Evolutionary conservation across 2,329 filamentous ascomycete species (phyloP).

Genomic region (Cadophora malorum): DNA sequence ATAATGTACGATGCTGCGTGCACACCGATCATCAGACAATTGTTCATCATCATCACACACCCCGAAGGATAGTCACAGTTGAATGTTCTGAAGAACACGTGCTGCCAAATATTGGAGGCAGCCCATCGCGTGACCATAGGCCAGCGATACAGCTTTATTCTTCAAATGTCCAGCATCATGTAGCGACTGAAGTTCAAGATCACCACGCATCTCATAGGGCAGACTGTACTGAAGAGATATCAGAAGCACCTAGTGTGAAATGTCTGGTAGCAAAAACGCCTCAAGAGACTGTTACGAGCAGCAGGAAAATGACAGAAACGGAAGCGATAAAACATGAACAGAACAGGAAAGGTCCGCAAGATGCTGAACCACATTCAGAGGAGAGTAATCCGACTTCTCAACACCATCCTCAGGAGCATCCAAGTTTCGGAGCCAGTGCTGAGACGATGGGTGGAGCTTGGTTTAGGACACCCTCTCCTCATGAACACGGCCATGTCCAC

Average conservation of each 20-base stretch:
- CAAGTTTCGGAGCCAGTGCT: constrained; percentile 3
- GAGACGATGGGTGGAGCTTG: constrained; percentile 7
- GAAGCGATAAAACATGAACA: neutral
- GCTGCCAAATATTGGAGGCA: neutral
- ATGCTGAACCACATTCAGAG: neutral
- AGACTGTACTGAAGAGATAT: neutral
- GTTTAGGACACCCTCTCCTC: neutral
- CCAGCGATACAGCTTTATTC: neutral
- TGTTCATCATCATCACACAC: constrained; percentile 35
- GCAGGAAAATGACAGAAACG: neutral
- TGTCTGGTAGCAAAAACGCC: constrained; percentile 12
- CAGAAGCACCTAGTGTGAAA: constrained; percentile 15
- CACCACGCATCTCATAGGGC: neutral
- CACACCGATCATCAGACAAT: constrained; percentile 36
- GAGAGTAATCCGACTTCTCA: neutral
- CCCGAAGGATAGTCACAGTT: constrained; percentile 15
- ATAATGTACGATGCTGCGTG: constrained; percentile 40
- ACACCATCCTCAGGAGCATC: neutral
- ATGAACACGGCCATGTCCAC: constrained; percentile 12
- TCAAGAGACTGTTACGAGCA: neutral
- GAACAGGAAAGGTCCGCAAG: neutral
- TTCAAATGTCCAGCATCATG: neutral
- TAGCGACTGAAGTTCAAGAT: neutral
- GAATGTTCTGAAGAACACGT: neutral
- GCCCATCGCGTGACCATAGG: neutral